Evolutionary conservation across 73 alveolate species (phyloP), one percentile per base, ranked within the genome.

Genomic region (Symbiodinium pilosum): DNA sequence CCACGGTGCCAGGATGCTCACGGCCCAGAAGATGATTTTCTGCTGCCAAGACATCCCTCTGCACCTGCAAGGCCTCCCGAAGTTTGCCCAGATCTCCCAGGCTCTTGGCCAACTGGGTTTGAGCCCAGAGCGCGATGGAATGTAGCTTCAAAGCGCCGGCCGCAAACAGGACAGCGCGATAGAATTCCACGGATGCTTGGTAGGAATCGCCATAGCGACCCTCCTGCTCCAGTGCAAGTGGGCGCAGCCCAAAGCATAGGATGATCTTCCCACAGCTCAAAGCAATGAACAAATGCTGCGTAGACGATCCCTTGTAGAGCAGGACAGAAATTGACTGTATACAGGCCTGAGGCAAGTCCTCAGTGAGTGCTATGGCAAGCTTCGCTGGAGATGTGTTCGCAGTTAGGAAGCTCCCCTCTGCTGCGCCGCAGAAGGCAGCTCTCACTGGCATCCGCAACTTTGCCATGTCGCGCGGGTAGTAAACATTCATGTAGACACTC

Each of bases 311-410:
- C 7, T 91, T 91, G 36, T 73, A 92, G 42, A 69, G 32, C 1
- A 47, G 44, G 18, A 68, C 95, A 38, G 59, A 84, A 0, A 42
- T 28, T 2, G 51, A 12, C 20, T 81, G 51, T 59, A 92, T 30
- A 24, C 47, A 36, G 16, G 98, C 98, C 64, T 92, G 98, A 20
- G 98, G 98, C 77, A 92, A 34, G 34, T 92, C 98, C 38, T 92
- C 98, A 11, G 83, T 43, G 54, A 92, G 7, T 11, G 83, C 98
- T 4, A 73, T 43, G 42, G 89, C 91, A 56, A 92, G 83, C 56
- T 92, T 69, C 41, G 71, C 98, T 0, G 87, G 91, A 38, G 98
- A 43, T 6, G 98, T 92, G 18, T 92, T 64, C 59, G 32, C 32
- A 21, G 34, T 73, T 24, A 92, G 81, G 71, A 88, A 64, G 12